Conservation (phyloP, 2,329 filamentous ascomycete species). For the Pestalotiopsis sp. region DNA sequence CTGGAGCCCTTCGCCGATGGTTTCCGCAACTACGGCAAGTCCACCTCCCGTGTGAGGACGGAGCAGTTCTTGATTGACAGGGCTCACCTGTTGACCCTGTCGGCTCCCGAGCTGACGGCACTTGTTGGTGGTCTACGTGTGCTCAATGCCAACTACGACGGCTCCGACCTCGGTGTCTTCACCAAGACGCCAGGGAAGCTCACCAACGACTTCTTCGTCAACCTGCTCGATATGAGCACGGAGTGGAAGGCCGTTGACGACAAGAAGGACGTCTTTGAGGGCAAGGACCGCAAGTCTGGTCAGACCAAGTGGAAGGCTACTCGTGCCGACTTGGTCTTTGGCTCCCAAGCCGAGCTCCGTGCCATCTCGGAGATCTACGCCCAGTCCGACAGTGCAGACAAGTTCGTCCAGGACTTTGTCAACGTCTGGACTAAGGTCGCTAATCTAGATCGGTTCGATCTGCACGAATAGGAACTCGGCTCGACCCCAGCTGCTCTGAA, state of each 20-base stretch:
- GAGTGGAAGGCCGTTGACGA: conserved; percentile 60
- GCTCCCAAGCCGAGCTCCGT: conserved; percentile 73
- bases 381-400: conserved; percentile 57
- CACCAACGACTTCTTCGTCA: conserved; percentile 82
- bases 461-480: conserved; percentile 25
- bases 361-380: conserved; percentile 72
- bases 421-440: conserved; percentile 74
- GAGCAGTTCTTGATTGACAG: conserved; percentile 74
- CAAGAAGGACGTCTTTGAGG: conserved; percentile 62
- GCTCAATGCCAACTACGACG: conserved; percentile 71
- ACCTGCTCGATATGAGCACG: conserved; percentile 69
- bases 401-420: conserved; percentile 73
- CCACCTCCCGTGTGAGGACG: conserved; percentile 59
- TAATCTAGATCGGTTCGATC: conserved; percentile 71
- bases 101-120: conserved; percentile 70
- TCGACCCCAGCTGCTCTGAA: conserved; percentile 5
- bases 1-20: conserved; percentile 73
- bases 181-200: conserved; percentile 68
- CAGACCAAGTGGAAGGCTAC: conserved; percentile 69
- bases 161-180: conserved; percentile 67
- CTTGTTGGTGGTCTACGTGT: conserved; percentile 73
- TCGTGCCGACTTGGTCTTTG: conserved; percentile 70
- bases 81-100: conserved; percentile 70
- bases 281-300: conserved; percentile 66
- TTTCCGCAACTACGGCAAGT: conserved; percentile 78